A percentile compares a stretch with the other conserved stretches of the same genome.
phyloP scores from a whole-genome alignment of 495 filamentous ascomycete genomes.

The Lepidopterella palustris region DNA sequence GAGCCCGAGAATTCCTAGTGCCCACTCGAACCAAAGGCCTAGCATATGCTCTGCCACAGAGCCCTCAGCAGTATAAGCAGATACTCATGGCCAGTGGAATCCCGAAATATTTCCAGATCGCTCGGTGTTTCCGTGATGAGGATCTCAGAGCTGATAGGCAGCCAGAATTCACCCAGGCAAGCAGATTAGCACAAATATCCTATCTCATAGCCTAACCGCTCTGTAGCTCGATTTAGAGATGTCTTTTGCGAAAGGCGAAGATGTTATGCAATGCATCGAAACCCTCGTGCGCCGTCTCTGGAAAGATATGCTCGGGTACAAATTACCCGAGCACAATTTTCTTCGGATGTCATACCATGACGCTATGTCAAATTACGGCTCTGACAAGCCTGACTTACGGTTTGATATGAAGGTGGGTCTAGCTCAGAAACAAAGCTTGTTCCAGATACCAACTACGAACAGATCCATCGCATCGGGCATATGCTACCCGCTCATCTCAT shows the following conservation, averaged over 20 bases:
- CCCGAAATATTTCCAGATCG: conserved; percentile 79
- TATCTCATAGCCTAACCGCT: not conserved
- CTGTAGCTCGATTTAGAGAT: conserved; percentile 83
- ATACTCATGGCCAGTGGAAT: conserved; percentile 92
- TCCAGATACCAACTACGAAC: conserved; percentile 20
- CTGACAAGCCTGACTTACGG: conserved; percentile 87
- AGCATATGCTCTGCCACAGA: conserved; percentile 89
- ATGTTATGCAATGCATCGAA: conserved; percentile 69
- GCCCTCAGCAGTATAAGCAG: conserved; percentile 97
- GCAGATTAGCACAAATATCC: not conserved
- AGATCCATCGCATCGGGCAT: conserved; percentile 58
- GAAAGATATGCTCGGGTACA: conserved; percentile 32
- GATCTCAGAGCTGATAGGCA: conserved; percentile 89
- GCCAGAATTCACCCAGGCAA: conserved; percentile 92
- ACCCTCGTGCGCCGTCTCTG: conserved; percentile 56
- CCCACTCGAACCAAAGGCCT: conserved; percentile 68
- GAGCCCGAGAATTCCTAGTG: conserved; percentile 91
- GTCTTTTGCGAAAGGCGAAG: conserved; percentile 66
- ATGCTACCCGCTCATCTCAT: conserved; percentile 60
- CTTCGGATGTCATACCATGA: conserved; percentile 61
- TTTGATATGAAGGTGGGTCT: conserved; percentile 47
- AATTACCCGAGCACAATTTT: conserved; percentile 41
- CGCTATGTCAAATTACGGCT: conserved; percentile 75
- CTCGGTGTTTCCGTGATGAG: conserved; percentile 92
- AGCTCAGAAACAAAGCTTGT: not conserved